phyloP scores from a whole-genome alignment of 768 basidiomycete species.

The Suillus variegatus region DNA sequence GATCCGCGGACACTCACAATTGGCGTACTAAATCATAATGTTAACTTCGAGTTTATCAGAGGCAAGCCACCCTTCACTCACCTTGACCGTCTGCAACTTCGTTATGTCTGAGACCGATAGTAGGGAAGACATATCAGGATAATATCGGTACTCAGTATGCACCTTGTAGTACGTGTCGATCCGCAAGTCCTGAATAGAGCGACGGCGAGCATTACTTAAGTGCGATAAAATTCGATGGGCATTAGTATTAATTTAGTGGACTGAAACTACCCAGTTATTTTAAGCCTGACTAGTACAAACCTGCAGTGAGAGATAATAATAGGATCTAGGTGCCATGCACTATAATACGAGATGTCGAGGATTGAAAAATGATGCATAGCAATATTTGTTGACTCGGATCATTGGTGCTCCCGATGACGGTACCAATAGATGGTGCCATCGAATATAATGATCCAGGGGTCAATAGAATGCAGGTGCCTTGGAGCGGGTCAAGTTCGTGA shows the following conservation, averaged over 20 bases:
- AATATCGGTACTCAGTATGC: not conserved
- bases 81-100: conserved; percentile 20
- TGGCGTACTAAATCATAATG: conserved; percentile 14
- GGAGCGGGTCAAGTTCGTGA: no score
- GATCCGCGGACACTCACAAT: conserved; percentile 10
- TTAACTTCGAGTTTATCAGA: not conserved
- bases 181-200: not conserved
- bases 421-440: no score
- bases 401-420: no score
- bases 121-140: not conserved
- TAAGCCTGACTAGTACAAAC: not conserved
- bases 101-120: conserved; percentile 2
- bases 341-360: no score
- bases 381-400: no score
- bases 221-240: not conserved
- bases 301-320: no score
- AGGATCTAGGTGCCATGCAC: no score
- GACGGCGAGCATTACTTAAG: not conserved
- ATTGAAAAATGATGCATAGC: no score
- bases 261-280: not conserved
- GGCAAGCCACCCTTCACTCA: not conserved
- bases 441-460: no score
- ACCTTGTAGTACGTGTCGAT: not conserved
- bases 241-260: no score
- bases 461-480: no score